Evolutionary conservation across 352 stramenopile species (phyloP), one percentile per base, ranked within the genome.

Genomic region (Phytophthora hybrid): DNA sequence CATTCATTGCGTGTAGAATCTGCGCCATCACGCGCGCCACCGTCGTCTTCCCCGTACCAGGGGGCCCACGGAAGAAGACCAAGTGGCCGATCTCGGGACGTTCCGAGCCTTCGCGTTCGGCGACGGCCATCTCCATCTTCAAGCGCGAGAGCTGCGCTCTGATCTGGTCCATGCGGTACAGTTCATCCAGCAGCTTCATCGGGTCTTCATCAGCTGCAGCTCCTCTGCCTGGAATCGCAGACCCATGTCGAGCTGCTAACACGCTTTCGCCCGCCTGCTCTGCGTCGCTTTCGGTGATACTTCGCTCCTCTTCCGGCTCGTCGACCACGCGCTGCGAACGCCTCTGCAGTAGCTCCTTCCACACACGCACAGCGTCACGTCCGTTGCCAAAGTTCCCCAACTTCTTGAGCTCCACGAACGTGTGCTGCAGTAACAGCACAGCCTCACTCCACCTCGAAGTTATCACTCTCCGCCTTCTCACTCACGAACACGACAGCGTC

Each of bases 11-110:
- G 60, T 98, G 91, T 59, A 99, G 92, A 39, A 98, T 95, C 71
- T 98, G 96, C 11, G 92, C 97, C 76, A 99, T 93, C 18, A 93
- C 82, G 37, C 94, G 88, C 7, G 96, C 96, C 1, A 99, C 94
- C 6, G 87, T 96, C 7, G 90, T 98, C 61, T 98, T 98, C 3
- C 93, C 92, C 9, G 91, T 98, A 1, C 93, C 93, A n/a, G 92
- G 91, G 2, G 84, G 89, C 0, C 93, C 94, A 26, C 84, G 90
- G 65, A 98, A n/a, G n/a, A n/a, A 98, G 8, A 95, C 76, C 79
- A 97, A 94, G 69, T 98, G 88, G 2, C 88, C 88, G 39, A 95
- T 89, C 19, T 88, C 76, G 6, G 88, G 87, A 47, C 81, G 62
- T 34, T 79, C 65, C 23, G 83, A 81, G 34, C 85, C 84, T 82